These are phyloP conservation scores for Strobilomyces dryophilus DNA, from an alignment of 768 basidiomycete species.

Conservation along the genomic window DNA sequence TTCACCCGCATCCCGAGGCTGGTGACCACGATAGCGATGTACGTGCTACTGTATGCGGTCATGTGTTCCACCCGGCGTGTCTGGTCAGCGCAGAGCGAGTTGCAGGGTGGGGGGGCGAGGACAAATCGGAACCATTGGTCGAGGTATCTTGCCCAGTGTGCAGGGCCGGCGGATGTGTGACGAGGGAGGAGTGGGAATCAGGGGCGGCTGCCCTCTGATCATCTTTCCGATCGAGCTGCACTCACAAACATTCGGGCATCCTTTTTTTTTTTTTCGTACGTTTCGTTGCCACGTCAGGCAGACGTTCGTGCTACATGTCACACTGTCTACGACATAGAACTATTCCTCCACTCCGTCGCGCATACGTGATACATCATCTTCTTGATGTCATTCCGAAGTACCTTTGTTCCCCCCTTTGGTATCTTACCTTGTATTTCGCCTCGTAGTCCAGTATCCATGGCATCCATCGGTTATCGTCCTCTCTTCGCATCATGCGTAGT, in stretches of 20 bases:
- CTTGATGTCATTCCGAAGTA: not conserved
- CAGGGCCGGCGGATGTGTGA: conserved; percentile 56
- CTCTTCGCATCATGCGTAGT: not conserved
- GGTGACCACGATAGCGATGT: conserved; percentile 14
- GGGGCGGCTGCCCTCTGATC: conserved; percentile 34
- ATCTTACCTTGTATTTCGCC: not conserved
- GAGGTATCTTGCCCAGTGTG: conserved; percentile 78
- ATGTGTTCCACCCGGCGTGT: conserved; percentile 71
- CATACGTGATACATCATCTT: conserved; percentile 7
- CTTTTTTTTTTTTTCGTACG: not conserved
- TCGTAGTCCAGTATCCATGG: conserved; percentile 14
- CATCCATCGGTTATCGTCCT: conserved; percentile 10
- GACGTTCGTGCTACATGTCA: not conserved
- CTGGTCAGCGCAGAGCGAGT: conserved; percentile 64
- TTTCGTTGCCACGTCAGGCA: not conserved
- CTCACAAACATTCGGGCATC: not conserved
- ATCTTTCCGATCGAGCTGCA: not conserved
- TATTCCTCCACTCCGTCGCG: not conserved
- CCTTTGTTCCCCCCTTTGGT: not conserved
- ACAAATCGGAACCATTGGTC: conserved; percentile 38
- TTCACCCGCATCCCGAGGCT: conserved; percentile 14
- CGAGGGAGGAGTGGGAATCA: conserved; percentile 57
- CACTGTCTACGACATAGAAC: not conserved
- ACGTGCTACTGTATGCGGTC: conserved; percentile 43
- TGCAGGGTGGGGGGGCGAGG: conserved; percentile 56